Evolutionary conservation across 2,329 filamentous ascomycete species (phyloP).

Genomic region (Xylaria sp.): DNA sequence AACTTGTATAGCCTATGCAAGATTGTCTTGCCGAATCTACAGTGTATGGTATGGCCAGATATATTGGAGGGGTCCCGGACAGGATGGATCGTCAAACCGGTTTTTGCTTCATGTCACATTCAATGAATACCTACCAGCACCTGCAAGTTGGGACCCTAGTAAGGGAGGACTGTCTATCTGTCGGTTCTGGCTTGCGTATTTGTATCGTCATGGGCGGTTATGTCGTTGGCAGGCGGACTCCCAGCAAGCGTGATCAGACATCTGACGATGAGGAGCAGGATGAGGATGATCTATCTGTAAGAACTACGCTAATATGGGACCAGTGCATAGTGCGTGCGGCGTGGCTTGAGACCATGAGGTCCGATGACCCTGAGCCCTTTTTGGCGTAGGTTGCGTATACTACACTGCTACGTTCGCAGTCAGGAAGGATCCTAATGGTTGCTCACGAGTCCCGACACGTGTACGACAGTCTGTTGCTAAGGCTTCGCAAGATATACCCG

Average conservation of each 20-base stretch:
- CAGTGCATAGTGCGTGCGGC: slow-evolving; percentile 20
- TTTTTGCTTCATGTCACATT: slow-evolving; percentile 23
- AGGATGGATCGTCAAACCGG: slow-evolving; percentile 15
- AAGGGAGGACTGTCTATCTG: background rate
- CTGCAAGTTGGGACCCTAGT: slow-evolving; percentile 10
- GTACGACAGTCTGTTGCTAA: slow-evolving; percentile 2
- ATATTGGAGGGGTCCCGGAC: slow-evolving; percentile 10
- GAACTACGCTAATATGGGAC: slow-evolving; percentile 10
- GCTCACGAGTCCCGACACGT: slow-evolving; percentile 24
- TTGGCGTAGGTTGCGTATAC: too few species aligned
- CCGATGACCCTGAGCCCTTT: slow-evolving; percentile 11
- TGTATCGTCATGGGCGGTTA: slow-evolving; percentile 5
- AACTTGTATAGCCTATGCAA: slow-evolving; percentile 18
- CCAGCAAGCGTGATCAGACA: slow-evolving; percentile 9
- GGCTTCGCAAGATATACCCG: slow-evolving; percentile 23
- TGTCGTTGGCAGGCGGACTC: background rate
- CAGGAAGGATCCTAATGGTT: slow-evolving; percentile 23
- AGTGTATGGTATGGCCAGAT: slow-evolving; percentile 6
- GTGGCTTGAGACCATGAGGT: slow-evolving; percentile 6
- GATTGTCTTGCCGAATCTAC: slow-evolving; percentile 16
- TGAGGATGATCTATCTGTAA: slow-evolving; percentile 6
- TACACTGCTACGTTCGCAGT: slow-evolving; percentile 1
- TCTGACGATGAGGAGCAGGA: background rate
- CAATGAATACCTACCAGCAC: slow-evolving; percentile 8
- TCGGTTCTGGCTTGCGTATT: background rate